These are phyloP conservation scores for Nigrograna mackinnonii DNA, from an alignment of 2,329 filamentous ascomycete genomes.

Conservation along the genomic window DNA sequence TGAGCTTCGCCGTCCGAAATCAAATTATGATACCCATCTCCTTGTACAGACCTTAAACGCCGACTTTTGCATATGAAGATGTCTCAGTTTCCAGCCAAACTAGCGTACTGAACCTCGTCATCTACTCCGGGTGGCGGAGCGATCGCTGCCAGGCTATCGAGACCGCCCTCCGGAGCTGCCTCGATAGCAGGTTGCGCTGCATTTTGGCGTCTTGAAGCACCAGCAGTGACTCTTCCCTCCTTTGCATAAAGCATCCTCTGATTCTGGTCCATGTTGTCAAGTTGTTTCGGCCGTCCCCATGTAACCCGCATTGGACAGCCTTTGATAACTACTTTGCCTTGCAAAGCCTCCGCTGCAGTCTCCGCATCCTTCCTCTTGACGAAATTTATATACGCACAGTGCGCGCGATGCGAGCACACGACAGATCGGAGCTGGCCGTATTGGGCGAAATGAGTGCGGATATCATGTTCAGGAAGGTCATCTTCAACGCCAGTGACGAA, in stretches of 20 bases:
- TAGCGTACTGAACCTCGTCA: conserved; percentile 83
- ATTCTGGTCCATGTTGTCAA: conserved; percentile 90
- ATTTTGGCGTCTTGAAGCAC: conserved; percentile 28
- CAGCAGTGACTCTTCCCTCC: conserved; percentile 63
- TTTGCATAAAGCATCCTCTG: conserved; percentile 79
- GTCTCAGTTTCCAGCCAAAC: conserved; percentile 75
- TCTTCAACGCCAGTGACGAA: conserved; percentile 97
- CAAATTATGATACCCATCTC: conserved; percentile 35
- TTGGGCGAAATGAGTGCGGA: conserved; percentile 86
- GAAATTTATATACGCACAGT: conserved; percentile 97
- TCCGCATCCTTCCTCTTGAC: conserved; percentile 83
- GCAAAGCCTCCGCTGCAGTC: conserved; percentile 78
- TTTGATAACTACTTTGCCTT: conserved; percentile 86
- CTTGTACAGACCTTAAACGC: conserved; percentile 17
- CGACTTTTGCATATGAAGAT: conserved; percentile 15
- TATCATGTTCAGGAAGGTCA: conserved; percentile 88
- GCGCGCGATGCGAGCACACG: conserved; percentile 94
- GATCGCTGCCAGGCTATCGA: conserved; percentile 55
- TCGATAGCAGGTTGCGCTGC: conserved; percentile 44
- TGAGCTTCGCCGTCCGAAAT: conserved; percentile 30
- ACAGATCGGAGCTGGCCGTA: conserved; percentile 91
- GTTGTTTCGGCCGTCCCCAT: conserved; percentile 90
- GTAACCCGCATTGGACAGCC: conserved; percentile 88
- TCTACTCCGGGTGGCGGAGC: conserved; percentile 79
- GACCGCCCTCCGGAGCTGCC: conserved; percentile 44